A percentile compares a stretch with the other conserved stretches of the same genome.
phyloP scores from a whole-genome alignment of 495 filamentous ascomycete species.

The Hypomontagnella monticulosa region DNA sequence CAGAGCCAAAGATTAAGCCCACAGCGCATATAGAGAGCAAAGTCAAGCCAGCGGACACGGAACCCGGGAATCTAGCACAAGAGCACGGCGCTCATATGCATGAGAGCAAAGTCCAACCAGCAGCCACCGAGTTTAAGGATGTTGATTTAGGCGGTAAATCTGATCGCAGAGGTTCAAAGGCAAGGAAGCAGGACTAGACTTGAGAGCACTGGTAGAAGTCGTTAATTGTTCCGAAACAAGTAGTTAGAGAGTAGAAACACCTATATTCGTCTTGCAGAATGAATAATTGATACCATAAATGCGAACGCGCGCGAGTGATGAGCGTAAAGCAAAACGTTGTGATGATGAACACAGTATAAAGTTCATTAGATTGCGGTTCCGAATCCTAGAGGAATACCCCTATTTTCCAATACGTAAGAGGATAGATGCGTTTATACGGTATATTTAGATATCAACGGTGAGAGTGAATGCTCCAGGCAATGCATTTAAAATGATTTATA shows the following conservation, averaged over 20 bases:
- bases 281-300: constrained; percentile 2
- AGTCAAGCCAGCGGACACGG: constrained; percentile 14
- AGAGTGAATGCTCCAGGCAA: neutral
- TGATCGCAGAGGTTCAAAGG: constrained; percentile 24
- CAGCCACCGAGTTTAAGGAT: constrained; percentile 35
- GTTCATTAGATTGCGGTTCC: neutral
- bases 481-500: neutral
- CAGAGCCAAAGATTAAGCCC: constrained; percentile 17
- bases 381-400: constrained; percentile 11
- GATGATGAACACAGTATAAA: constrained; percentile 1
- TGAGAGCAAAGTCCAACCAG: constrained; percentile 26
- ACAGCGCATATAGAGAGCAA: constrained; percentile 22
- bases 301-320: neutral
- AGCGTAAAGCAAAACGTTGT: neutral
- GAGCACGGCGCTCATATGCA: constrained; percentile 22
- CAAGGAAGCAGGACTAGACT: constrained; percentile 25
- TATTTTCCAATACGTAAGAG: neutral
- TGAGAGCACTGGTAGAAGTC: neutral
- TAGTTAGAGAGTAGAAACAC: constrained; percentile 15
- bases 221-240: neutral
- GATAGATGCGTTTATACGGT: neutral
- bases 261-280: constrained; percentile 32
- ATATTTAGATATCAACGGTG: neutral
- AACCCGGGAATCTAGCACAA: neutral
- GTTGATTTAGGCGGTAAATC: constrained; percentile 25